Percentiles rank a stretch among this genome's conserved stretches.
Evolutionary conservation across 495 filamentous ascomycete genomes (phyloP).

Genomic region (Talaromyces thailandensis): DNA sequence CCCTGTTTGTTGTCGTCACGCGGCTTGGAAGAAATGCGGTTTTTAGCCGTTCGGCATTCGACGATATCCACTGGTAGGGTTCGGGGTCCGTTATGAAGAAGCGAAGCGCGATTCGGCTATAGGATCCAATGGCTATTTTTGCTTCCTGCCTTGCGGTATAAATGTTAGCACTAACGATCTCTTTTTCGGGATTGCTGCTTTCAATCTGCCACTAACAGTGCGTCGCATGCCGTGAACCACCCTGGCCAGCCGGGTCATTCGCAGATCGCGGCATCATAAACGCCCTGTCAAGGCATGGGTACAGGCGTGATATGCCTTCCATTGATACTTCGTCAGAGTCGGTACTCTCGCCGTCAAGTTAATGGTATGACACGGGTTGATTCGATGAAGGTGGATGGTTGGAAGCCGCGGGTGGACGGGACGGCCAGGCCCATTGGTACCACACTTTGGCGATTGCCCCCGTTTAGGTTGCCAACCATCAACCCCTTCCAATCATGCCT

Average conservation of each 20-base stretch:
- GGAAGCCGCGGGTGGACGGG: slow-evolving; percentile 1
- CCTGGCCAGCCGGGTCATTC: background rate
- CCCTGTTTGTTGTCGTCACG: background rate
- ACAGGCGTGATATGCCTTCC: background rate
- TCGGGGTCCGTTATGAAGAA: background rate
- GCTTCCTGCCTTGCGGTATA: background rate
- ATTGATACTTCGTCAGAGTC: background rate
- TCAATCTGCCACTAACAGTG: background rate
- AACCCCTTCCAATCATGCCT: background rate
- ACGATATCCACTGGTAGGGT: background rate
- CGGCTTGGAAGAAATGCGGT: background rate
- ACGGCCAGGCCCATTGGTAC: slow-evolving; percentile 2
- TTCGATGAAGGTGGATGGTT: background rate
- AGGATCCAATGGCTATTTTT: background rate
- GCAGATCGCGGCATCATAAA: background rate
- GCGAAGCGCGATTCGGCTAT: background rate
- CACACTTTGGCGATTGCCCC: background rate
- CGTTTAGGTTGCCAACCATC: background rate
- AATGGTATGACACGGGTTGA: background rate
- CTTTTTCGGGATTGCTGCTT: background rate
- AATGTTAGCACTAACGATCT: background rate
- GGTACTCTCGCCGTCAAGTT: background rate
- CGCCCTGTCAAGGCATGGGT: background rate
- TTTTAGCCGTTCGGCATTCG: background rate
- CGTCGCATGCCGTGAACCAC: background rate